Percentiles rank a stretch among this genome's conserved stretches.
Evolutionary conservation across 2,329 filamentous ascomycete species (phyloP).

Genomic region (Xylariales sp.): DNA sequence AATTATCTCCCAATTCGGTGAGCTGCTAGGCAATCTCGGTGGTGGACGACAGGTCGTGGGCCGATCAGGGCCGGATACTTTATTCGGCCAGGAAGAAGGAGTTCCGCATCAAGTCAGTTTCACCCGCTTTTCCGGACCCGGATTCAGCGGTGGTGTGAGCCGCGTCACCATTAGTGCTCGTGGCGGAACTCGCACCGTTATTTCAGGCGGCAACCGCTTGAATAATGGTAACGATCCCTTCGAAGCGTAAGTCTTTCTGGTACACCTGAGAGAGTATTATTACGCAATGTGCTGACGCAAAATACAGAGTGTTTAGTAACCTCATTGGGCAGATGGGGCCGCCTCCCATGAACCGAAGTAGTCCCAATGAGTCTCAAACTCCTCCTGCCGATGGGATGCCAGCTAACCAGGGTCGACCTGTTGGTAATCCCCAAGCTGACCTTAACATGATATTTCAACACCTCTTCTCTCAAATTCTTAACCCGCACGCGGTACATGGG

Average conservation of each 20-base stretch:
- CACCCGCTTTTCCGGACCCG: constrained; percentile 31
- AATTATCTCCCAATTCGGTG: constrained; percentile 35
- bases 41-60: constrained; percentile 15
- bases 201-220: constrained; percentile 3
- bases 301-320: constrained; percentile 40
- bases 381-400: constrained; percentile 8
- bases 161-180: constrained; percentile 43
- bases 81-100: constrained; percentile 13
- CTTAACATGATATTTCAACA: constrained; percentile 41
- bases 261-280: constrained; percentile 9
- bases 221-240: constrained; percentile 34
- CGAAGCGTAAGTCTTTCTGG: constrained; percentile 37
- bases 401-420: constrained; percentile 14
- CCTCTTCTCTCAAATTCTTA: constrained; percentile 48
- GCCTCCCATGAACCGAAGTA: constrained; percentile 23
- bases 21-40: constrained; percentile 23
- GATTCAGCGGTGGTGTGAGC: constrained; percentile 33
- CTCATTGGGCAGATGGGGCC: constrained; percentile 35
- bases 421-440: constrained; percentile 15
- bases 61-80: constrained; percentile 18
- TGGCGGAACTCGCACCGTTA: constrained; percentile 18
- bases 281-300: constrained; percentile 25
- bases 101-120: constrained; percentile 17
- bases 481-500: constrained; percentile 53
- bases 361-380: constrained; percentile 6